These are phyloP conservation scores for Elaeagnus macrophylla DNA, from an alignment of 306 rosid species.

Conservation along the genomic window DNA sequence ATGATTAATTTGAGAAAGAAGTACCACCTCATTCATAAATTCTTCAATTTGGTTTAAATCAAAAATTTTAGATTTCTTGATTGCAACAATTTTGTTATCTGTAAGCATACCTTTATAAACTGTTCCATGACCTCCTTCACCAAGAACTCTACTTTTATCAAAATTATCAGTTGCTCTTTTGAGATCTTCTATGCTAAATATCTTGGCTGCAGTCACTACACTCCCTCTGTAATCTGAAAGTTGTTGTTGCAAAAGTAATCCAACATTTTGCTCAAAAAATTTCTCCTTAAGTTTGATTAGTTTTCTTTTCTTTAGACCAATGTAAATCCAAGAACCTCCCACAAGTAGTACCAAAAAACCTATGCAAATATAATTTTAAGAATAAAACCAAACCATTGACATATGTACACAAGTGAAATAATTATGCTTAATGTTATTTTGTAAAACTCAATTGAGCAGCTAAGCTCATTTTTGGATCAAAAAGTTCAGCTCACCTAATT, in stretches of 20 bases:
- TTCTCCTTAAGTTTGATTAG: conserved; percentile 1
- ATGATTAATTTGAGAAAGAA: conserved; percentile 19
- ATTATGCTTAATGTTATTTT: no score
- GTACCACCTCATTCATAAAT: conserved; percentile 13
- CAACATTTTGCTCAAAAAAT: conserved; percentile 14
- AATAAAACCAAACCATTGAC: no score
- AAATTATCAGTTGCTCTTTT: conserved; percentile 4
- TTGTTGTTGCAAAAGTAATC: conserved; percentile 7
- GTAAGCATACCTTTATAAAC: conserved; percentile 9
- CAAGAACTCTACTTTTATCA: neutral
- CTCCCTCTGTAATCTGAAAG: neutral
- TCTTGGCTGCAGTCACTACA: conserved; percentile 1
- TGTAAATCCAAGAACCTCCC: neutral
- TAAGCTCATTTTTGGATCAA: no score
- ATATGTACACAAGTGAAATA: no score
- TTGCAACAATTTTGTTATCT: conserved; percentile 7
- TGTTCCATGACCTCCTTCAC: conserved; percentile 11
- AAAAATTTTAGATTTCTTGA: conserved; percentile 14
- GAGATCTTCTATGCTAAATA: conserved; percentile 7
- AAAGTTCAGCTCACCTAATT: no score
- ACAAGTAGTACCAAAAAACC: neutral
- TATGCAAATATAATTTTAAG: neutral
- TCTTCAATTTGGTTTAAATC: conserved; percentile 16
- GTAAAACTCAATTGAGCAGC: no score
- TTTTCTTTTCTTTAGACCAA: conserved; percentile 4